Base-by-base conservation (phyloP, 176 grass and related monocot genomes). In the Oryza officinalis region DNA sequence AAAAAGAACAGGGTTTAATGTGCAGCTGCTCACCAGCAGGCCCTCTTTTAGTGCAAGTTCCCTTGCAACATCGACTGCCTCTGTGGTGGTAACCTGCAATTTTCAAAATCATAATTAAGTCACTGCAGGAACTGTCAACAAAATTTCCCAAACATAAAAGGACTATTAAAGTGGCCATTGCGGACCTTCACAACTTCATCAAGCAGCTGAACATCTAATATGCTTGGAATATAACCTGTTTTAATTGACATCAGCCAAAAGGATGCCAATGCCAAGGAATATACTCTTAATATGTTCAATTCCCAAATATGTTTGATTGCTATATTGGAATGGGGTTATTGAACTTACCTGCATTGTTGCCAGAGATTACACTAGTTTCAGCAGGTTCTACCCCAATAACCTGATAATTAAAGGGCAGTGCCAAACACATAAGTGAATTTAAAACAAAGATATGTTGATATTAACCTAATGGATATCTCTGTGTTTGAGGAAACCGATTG, bases 101-200 rank as follows among this genome's bases (percentile, higher is more conserved):
- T 43, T 43, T 91, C 68, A 86, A 66, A 83, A 79, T 63, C 30
- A 59, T 71, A 80, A 87, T 40, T 38, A 83, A 63, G 13, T 45
- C 40, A 50, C 18, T 35, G 27, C 27, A 72, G 25, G 38, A 86
- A 81, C 54, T 52, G 0, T 61, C 33, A 77, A 85, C 27, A 65
- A 74, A 72, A 92, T 79, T 14, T 14, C 79, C 61, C 10, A 80
- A 63, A 63, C 61, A 46, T 80, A 73, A 64, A 80, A 13, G 52
- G 54, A 66, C 2, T 72, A 59, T 74, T 44, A 86, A 89, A 69
- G 37, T 75, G 78, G 71, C 27, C 76, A 75, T 9, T 89, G 0
- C 83, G 54, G 57, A 98, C 96, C 96, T 98, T 98, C 72, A 98
- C 89, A 79, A 96, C 96, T 77, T 98, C 96, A 89, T 98, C 96